These are phyloP conservation scores for Alternaria sp. DNA, from an alignment of 2,329 filamentous ascomycete genomes.

Conservation along the genomic window DNA sequence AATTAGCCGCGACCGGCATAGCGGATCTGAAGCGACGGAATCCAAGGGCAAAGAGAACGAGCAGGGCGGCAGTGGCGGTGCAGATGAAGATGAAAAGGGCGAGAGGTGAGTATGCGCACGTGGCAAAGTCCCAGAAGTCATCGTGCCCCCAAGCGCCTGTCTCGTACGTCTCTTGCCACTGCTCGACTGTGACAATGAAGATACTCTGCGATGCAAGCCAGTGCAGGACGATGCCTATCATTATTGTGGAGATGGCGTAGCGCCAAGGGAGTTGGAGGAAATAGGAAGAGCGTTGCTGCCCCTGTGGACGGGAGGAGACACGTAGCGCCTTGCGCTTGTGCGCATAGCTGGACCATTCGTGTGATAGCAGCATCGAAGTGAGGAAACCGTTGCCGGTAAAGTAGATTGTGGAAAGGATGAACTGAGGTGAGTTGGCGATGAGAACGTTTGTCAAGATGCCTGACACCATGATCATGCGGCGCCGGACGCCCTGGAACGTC, in stretches of 20 bases:
- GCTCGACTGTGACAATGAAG: constrained; percentile 47
- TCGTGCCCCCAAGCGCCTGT: no score
- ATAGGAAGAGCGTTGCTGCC: constrained; percentile 53
- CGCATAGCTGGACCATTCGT: constrained; percentile 58
- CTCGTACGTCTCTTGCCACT: no score
- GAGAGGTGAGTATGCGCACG: no score
- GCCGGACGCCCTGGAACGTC: no score
- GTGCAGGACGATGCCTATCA: constrained; percentile 49
- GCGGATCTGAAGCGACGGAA: no score
- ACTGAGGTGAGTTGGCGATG: constrained; percentile 59
- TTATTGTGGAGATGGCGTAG: constrained; percentile 50
- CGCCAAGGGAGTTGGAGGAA: constrained; percentile 54
- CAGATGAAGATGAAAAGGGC: no score
- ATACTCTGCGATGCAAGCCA: constrained; percentile 57
- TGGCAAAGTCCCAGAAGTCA: no score
- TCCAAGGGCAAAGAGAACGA: no score
- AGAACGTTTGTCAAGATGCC: constrained; percentile 33
- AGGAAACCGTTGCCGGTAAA: constrained; percentile 58
- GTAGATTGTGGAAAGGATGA: constrained; percentile 58
- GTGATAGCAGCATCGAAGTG: constrained; percentile 58
- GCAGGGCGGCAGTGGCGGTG: no score
- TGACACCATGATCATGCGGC: no score
- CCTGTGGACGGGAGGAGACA: constrained; percentile 50
- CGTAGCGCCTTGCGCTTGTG: constrained; percentile 46
- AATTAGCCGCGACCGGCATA: no score